A percentile compares a stretch with the other conserved stretches of the same genome.
Evolutionary conservation across 306 rosid species (phyloP).

Genomic region (Trifolium fragiferum): DNA sequence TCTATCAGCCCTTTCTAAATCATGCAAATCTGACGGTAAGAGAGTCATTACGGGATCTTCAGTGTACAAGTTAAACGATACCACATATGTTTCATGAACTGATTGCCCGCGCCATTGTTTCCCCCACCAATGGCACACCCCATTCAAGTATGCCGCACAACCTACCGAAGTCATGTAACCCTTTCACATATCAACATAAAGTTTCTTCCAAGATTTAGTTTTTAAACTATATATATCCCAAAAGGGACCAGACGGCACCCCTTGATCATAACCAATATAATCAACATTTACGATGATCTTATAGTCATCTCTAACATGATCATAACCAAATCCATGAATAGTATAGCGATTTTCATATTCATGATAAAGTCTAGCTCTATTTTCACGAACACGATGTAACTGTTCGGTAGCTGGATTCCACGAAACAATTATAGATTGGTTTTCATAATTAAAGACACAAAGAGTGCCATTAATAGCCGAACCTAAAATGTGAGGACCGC

Average conservation of each 20-base stretch:
- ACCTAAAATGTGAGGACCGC: neutral
- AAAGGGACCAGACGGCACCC: neutral
- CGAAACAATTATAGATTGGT: neutral
- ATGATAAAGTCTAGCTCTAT: neutral
- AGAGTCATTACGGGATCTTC: neutral
- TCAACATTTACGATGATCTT: neutral
- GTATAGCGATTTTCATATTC: neutral
- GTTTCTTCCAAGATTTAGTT: neutral
- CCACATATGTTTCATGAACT: neutral
- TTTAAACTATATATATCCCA: neutral
- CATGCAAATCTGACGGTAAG: neutral
- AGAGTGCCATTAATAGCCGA: neutral
- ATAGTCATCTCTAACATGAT: neutral
- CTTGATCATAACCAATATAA: neutral
- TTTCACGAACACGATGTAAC: neutral
- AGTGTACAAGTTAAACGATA: neutral
- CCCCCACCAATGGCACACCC: neutral
- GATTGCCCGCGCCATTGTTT: neutral
- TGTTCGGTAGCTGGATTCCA: neutral
- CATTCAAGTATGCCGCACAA: neutral
- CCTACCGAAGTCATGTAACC: neutral
- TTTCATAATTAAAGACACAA: neutral
- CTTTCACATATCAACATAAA: neutral
- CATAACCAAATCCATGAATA: conserved; percentile 1
- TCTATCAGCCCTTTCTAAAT: neutral